These are phyloP conservation scores for Rhododendron molle DNA, from an alignment of 148 eudicot genomes.

Conservation along the genomic window DNA sequence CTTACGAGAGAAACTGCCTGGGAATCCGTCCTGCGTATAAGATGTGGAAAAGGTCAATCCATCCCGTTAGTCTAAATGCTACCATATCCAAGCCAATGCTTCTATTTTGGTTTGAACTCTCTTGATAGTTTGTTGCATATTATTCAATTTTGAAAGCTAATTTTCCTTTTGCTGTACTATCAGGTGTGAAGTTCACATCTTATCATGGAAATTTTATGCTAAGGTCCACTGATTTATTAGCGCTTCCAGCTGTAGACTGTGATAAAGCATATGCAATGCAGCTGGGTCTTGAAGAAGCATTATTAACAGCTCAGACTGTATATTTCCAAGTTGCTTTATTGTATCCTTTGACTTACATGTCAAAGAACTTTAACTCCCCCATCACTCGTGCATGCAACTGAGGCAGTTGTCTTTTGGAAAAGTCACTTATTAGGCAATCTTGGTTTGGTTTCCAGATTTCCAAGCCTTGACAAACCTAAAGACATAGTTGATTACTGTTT, in stretches of 20 bases:
- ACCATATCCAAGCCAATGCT: constrained; percentile 5
- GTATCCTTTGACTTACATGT: constrained; percentile 59
- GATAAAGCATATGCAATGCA: constrained; percentile 95
- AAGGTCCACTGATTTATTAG: constrained; percentile 90
- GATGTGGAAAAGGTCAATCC: constrained; percentile 92
- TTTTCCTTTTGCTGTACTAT: constrained; percentile 9
- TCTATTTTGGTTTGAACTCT: not conserved
- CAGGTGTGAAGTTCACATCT: constrained; percentile 86
- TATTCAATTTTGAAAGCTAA: constrained; percentile 1
- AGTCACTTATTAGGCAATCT: not conserved
- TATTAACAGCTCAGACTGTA: constrained; percentile 64
- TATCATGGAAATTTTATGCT: constrained; percentile 99
- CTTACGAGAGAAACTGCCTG: constrained; percentile 98
- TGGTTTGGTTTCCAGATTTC: not conserved
- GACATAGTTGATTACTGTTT: not conserved
- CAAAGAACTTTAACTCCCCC: not conserved
- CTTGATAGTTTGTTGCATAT: not conserved
- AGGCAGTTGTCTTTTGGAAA: not conserved
- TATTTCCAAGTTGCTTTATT: constrained; percentile 95
- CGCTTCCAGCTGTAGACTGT: constrained; percentile 98
- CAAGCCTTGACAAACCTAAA: not conserved
- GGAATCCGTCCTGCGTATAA: constrained; percentile 96
- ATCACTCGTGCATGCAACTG: not conserved
- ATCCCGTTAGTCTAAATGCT: not conserved
- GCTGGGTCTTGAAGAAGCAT: constrained; percentile 83